Evolutionary conservation across 2,329 filamentous ascomycete species (phyloP), one percentile per base, ranked within the genome.

Genomic region (Paracorniculantispora psalliotae): DNA sequence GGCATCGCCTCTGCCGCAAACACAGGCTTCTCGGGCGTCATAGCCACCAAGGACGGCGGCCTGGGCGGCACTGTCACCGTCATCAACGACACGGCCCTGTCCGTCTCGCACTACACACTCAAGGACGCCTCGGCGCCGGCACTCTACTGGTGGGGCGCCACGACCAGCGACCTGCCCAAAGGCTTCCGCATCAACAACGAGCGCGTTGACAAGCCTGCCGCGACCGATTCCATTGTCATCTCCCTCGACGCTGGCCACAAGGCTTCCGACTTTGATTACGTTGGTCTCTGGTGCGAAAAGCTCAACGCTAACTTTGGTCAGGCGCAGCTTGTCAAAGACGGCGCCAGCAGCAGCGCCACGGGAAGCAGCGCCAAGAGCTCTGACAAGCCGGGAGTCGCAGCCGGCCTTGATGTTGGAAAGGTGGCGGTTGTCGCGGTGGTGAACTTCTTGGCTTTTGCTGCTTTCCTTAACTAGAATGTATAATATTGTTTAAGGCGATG

Each of bases 81-180:
- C 23, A 51, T 59, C 44, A 57, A 67, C 61, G 57, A 65, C 23
- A 63, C 37, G 10, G 60, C 65, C n/a, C 54, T 68, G 51, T 51
- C 47, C 21, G 63, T 68, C 57, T 55, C 57, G 26, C 37, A 50
- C 21, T 68, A 68, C 61, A 65, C 59, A 17, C 66, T 68, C 59
- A 59, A 65, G 23, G 64, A 66, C 15, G 67, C 65, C 56, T 63
- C 60, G 23, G 67, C 67, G 6, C 67, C 67, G 4, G 66, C 65
- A 4, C 63, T 68, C 10, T 68, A 68, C 62, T 68, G 67, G 67
- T 68, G 67, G 67, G 67, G 67, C 12, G 51, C 63, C 7, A 64
- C 61, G 8, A 57, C 49, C 50, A 60, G 57, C 19, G 30, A 61
- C 15, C 57, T 68, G 44, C 52, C 59, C 39, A 28, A 62, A 33